Evolutionary conservation across 495 filamentous ascomycete species (phyloP), one percentile per base, ranked within the genome.

Genomic region (Penicillium canariense): DNA sequence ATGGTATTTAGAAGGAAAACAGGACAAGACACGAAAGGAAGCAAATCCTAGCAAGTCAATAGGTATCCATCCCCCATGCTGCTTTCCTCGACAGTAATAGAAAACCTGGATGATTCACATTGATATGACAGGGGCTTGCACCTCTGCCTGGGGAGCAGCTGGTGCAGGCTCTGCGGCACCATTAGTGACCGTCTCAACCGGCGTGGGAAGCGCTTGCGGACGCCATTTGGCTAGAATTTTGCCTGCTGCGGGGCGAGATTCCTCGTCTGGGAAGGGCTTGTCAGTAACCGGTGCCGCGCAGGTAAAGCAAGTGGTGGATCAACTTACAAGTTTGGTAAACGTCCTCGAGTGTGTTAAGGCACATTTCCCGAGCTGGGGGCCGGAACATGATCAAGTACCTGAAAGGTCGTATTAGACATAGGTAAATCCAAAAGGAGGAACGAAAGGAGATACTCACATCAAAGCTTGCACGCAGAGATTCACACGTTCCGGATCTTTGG

Each of bases 361-460:
- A 89, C 52, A 91, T 81, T 43, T 91, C 85, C 60, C 86, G 82
- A 0, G 87, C 89, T 1, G 94, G 94, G 23, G 91, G 90, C 50
- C 89, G 80, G 72, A 93, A 85, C 81, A 96, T 86, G 25, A 90
- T 81, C 60, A 97, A 67, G 65, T 96, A 97, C 60, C 84, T 85
- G 55, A 58, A 27, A 38, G 31, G 14, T n/a, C 2, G 44, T 3
- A 35, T 28, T 44, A 30, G 23, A 51, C 11, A 42, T 31, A 9
- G n/a, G 4, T 7, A 46, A 4, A 15, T 3, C n/a, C 7, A 18
- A 8, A 0, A 17, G n/a, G 17, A 3, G 26, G 2, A 31, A 9
- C 2, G 22, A 28, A 5, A 3, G 20, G 46, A 15, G 40, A 44
- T 25, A 73, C 83, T 51, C 67, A 87, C 82, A 82, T 76, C 56